Conservation (phyloP, 202 grass and related monocot genomes). For the Sporobolus alterniflorus region DNA sequence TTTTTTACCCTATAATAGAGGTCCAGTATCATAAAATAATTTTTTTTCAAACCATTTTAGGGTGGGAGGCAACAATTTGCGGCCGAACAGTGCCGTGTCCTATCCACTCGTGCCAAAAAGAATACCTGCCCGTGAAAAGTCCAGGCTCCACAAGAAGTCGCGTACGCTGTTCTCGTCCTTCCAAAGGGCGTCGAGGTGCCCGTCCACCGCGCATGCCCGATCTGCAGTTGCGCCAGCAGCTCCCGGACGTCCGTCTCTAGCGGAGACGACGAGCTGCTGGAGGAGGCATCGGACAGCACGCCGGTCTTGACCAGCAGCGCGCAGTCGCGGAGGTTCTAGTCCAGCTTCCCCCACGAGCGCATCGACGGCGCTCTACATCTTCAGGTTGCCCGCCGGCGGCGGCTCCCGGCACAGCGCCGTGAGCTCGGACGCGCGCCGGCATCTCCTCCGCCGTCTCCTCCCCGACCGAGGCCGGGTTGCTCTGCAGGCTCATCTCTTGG, state of each 20-base stretch:
- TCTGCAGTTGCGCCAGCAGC: conserved; percentile 86
- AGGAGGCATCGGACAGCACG: conserved; percentile 59
- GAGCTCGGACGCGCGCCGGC: conserved; percentile 50
- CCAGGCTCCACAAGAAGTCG: no score
- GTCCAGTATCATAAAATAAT: no score
- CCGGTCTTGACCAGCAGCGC: conserved; percentile 86
- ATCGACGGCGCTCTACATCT: conserved; percentile 86
- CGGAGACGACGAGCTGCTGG: background rate
- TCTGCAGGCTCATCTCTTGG: conserved; percentile 25
- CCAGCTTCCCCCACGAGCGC: conserved; percentile 76
- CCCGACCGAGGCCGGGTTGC: background rate
- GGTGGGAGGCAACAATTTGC: no score
- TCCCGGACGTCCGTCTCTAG: conserved; percentile 56
- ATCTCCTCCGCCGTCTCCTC: conserved; percentile 50
- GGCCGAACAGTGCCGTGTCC: no score
- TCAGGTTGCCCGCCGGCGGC: conserved; percentile 57
- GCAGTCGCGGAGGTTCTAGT: conserved; percentile 77
- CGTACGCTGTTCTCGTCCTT: conserved; percentile 72
- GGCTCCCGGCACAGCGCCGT: conserved; percentile 43
- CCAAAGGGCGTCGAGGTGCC: conserved; percentile 57
- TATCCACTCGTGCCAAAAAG: no score
- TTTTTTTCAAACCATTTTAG: no score
- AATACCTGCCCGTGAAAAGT: no score
- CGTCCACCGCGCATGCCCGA: conserved; percentile 85
- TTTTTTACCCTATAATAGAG: no score